A percentile compares a stretch with the other conserved stretches of the same genome.
Conservation (phyloP, 2,329 filamentous ascomycete genomes). For the Ceratocystis colombiana region DNA sequence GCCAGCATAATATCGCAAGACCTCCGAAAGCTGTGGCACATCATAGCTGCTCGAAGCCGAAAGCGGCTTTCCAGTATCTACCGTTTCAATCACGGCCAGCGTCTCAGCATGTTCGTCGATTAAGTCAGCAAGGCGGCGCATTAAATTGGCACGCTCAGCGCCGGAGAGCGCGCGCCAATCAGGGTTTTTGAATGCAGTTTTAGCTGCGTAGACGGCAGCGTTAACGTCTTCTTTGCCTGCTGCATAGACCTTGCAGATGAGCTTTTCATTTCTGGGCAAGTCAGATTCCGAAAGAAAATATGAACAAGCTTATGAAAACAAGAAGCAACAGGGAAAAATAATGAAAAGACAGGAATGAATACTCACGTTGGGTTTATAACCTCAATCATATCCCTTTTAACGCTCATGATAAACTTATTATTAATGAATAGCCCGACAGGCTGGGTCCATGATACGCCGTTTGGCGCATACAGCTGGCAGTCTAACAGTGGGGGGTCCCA, state of each 20-base stretch:
- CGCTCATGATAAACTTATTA: slow-evolving; percentile 65
- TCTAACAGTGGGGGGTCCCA: slow-evolving; percentile 2
- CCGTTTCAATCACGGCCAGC: slow-evolving; percentile 51
- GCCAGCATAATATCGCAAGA: slow-evolving; percentile 66
- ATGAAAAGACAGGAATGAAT: neutral
- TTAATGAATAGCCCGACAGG: slow-evolving; percentile 74
- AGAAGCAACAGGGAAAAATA: neutral
- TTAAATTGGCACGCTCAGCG: slow-evolving; percentile 56
- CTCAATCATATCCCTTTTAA: slow-evolving; percentile 52
- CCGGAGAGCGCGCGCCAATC: slow-evolving; percentile 59
- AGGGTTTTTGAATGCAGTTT: slow-evolving; percentile 55
- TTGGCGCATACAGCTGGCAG: slow-evolving; percentile 54
- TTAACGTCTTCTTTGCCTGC: slow-evolving; percentile 59
- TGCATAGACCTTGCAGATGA: slow-evolving; percentile 61
- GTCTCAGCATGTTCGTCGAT: slow-evolving; percentile 51
- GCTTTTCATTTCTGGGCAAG: slow-evolving; percentile 45
- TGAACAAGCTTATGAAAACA: neutral
- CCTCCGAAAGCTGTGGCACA: slow-evolving; percentile 39
- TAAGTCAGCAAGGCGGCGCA: slow-evolving; percentile 61
- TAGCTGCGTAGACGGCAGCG: slow-evolving; percentile 57
- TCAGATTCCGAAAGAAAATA: neutral
- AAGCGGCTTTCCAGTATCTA: slow-evolving; percentile 75
- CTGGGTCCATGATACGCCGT: slow-evolving; percentile 61
- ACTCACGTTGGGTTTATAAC: slow-evolving; percentile 60
- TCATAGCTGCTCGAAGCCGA: slow-evolving; percentile 54